Evolutionary conservation across 805 yeast species (phyloP).

Genomic region (Barnettozyma vustinii): DNA sequence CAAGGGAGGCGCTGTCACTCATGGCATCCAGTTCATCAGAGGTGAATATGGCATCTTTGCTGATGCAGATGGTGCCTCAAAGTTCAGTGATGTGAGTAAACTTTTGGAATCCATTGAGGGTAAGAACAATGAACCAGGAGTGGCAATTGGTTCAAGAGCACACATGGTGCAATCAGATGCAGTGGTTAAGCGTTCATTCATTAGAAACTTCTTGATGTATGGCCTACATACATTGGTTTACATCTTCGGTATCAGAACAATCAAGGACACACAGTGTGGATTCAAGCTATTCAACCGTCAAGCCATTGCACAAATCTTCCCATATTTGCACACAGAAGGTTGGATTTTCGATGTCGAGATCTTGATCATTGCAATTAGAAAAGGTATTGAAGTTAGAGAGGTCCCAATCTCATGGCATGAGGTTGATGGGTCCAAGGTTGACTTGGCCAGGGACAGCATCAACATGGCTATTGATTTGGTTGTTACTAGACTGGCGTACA

Average conservation of each 20-base stretch:
- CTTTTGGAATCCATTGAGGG: conserved; percentile 40
- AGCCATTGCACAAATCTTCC: conserved; percentile 65
- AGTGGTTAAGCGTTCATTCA: conserved; percentile 86
- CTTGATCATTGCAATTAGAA: conserved; percentile 70
- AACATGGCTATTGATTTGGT: conserved; percentile 93
- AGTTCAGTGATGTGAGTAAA: conserved; percentile 60
- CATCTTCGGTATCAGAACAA: conserved; percentile 80
- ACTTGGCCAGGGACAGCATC: conserved; percentile 82
- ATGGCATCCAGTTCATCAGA: conserved; percentile 72
- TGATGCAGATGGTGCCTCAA: conserved; percentile 96
- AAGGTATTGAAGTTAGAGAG: conserved; percentile 62
- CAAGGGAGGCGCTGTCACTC: conserved; percentile 95
- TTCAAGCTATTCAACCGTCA: conserved; percentile 82
- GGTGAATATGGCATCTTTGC: conserved; percentile 82
- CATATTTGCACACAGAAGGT: conserved; percentile 91
- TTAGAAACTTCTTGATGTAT: conserved; percentile 89
- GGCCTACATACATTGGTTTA: conserved; percentile 82
- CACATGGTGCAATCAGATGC: conserved; percentile 96
- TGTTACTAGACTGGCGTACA: conserved; percentile 82
- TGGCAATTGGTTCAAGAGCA: conserved; percentile 91
- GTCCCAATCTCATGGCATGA: conserved; percentile 95
- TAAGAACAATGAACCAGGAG: conserved; percentile 36
- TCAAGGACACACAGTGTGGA: conserved; percentile 96
- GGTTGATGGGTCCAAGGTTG: conserved; percentile 92
- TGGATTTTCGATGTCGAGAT: conserved; percentile 98